A percentile compares a stretch with the other conserved stretches of the same genome.
Evolutionary conservation across 257 asterid species (phyloP).

Genomic region (Craterostigma plantagineum): DNA sequence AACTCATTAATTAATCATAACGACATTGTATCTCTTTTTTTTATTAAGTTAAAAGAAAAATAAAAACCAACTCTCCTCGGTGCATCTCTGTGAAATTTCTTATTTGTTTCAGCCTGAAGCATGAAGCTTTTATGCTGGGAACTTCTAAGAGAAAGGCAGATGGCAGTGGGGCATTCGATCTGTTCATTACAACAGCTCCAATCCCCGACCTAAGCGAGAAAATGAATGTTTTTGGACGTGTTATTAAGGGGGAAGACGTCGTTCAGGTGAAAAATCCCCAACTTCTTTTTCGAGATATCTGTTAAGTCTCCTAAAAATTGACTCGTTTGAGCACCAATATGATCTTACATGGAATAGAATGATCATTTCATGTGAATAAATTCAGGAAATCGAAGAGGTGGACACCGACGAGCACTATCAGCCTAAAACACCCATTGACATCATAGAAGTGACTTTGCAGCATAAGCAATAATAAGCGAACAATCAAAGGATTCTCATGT

Average conservation of each 20-base stretch:
- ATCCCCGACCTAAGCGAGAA: constrained; percentile 79
- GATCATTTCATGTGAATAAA: not conserved
- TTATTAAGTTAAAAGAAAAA: too few species aligned
- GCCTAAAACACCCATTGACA: constrained; percentile 67
- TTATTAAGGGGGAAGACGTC: constrained; percentile 84
- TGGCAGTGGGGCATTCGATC: constrained; percentile 50
- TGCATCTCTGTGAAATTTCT: too few species aligned
- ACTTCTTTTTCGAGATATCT: too few species aligned
- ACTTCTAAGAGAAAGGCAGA: constrained; percentile 49
- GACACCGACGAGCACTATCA: constrained; percentile 91
- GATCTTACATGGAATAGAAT: not conserved
- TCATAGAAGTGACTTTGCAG: constrained; percentile 44
- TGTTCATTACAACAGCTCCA: constrained; percentile 82
- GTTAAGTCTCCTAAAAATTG: too few species aligned
- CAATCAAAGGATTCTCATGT: too few species aligned
- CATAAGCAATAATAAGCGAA: too few species aligned
- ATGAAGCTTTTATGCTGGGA: constrained; percentile 98
- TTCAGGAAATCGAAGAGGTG: constrained; percentile 88
- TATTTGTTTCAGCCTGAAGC: constrained; percentile 41
- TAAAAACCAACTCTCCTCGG: too few species aligned
- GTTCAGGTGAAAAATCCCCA: constrained; percentile 48
- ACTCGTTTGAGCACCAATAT: too few species aligned
- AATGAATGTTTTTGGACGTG: constrained; percentile 76
- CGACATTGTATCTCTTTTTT: too few species aligned
- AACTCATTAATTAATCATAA: too few species aligned